Conservation (phyloP, 2,329 filamentous ascomycete genomes). For the Trichoderma sp. region DNA sequence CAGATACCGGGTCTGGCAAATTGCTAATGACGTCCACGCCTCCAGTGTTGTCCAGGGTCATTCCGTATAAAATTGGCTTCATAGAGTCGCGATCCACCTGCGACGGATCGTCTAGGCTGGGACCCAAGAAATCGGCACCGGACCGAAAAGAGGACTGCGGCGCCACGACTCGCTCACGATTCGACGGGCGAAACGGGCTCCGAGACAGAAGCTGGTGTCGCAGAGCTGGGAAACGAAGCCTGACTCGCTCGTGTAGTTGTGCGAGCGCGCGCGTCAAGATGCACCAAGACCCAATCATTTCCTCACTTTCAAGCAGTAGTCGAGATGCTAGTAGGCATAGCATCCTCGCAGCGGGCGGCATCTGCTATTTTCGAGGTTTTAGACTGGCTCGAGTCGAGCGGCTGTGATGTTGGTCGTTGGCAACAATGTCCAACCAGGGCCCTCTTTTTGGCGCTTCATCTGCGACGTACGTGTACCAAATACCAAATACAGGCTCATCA, state of each 20-base stretch:
- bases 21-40: slow-evolving; percentile 14
- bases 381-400: not conserved
- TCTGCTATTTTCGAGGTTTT: not conserved
- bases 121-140: not conserved
- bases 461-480: not conserved
- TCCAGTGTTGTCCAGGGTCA: not conserved
- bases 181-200: not conserved
- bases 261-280: slow-evolving; percentile 1
- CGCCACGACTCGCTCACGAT: slow-evolving; percentile 9
- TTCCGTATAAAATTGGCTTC: slow-evolving; percentile 7
- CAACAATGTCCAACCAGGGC: not conserved
- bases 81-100: slow-evolving; percentile 3
- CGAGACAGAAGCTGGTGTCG: slow-evolving; percentile 14
- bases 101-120: not conserved
- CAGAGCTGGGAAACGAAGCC: not conserved
- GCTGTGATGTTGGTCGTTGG: not conserved
- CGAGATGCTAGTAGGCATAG: not conserved
- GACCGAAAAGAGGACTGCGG: slow-evolving; percentile 2
- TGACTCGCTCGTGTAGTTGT: slow-evolving; percentile 1
- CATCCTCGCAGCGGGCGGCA: not conserved
- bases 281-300: slow-evolving; percentile 3
- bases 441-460: not conserved
- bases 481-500: not conserved
- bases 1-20: slow-evolving; percentile 15
- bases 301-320: not conserved